Base-by-base conservation (phyloP, 805 yeast species). In the Cyberlindnera maritima region DNA sequence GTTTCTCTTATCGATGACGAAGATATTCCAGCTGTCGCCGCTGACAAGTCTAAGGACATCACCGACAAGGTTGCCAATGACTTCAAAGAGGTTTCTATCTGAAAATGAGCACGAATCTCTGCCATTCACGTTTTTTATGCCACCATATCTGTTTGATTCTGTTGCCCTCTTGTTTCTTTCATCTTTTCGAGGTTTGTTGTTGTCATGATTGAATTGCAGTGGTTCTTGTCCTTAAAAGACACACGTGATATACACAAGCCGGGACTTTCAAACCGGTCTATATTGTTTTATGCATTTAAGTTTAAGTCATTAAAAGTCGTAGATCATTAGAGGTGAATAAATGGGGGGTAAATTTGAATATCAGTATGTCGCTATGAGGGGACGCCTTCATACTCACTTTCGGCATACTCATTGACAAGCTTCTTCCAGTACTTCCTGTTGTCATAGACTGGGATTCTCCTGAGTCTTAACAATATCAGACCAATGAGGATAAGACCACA, bases 331-430 rank as follows among this genome's bases (percentile, higher is more conserved):
- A 21, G 9, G 25, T 6, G 25, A 21, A 21, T 21, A 21, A 21
- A 9, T 21, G 25, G 25, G n/a, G n/a, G n/a, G n/a, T n/a, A n/a
- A n/a, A n/a, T n/a, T n/a, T n/a, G n/a, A n/a, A n/a, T n/a, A n/a
- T n/a, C n/a, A n/a, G n/a, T n/a, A n/a, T n/a, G n/a, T n/a, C n/a
- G n/a, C 53, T 39, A 89, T 2, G 89, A 79, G 12, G 97, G 96
- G 9, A 88, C 92, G 4, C 97, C 97, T 63, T 91, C 96, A 55
- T 78, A 81, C 48, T 86, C 94, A 41, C 79, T 67, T 52, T 79
- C 78, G 28, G 81, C 70, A 48, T 74, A 74, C 53, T 79, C 79
- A 41, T 78, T 78, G 31, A 77, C 64, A 8, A 83, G 60, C 43
- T 72, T 75, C 56, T 76, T 79, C 83, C 92, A 82, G 49, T 81